Evolutionary conservation across 1,284 basidiomycete genomes (phyloP), one percentile per base, ranked within the genome.

Genomic region (Cutaneotrichosporon curvatum): DNA sequence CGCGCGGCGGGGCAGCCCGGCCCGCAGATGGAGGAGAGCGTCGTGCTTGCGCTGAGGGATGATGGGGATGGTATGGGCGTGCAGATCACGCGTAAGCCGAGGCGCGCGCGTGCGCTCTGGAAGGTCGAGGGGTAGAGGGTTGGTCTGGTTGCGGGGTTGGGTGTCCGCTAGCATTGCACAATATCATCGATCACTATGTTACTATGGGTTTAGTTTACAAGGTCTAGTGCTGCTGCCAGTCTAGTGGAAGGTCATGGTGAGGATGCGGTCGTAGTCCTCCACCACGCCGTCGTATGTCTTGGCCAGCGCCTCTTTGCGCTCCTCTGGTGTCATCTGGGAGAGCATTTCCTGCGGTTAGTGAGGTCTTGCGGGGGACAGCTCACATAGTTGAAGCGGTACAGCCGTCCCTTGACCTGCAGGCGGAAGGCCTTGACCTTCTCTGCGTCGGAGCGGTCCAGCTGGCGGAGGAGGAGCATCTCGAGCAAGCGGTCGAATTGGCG

Each of bases 311-410:
- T 85, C 81, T 46, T 87, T 77, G 36, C 89, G 78, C 65, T 97
- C 92, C 42, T 83, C 76, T 56, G 84, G 84, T 44, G 90, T 85
- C 50, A 95, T 73, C 65, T 92, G 87, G 41, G 81, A 82, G 43
- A 96, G 77, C 45, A 85, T 79, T 74, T 95, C 90, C 85, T 92
- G 67, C 32, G 23, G 50, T 56, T 37, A 62, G 43, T 40, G n/a
- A n/a, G n/a, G 3, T 3, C 2, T 10, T 28, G 12, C 10, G 2
- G 3, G 2, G 10, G 3, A 20, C 3, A 3, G 58, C 86, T 62
- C 62, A 90, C 90, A 67, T 84, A 92, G 73, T 97, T 98, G 73
- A 95, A 95, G 36, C 89, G 79, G 68, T 86, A 97, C 44, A 98
- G 73, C 30, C 94, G 79, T 66, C 92, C 89, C 72, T 98, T 95